Evolutionary conservation across 441 rosid species (phyloP), one percentile per base, ranked within the genome.

Genomic region (Gossypium lobatum): DNA sequence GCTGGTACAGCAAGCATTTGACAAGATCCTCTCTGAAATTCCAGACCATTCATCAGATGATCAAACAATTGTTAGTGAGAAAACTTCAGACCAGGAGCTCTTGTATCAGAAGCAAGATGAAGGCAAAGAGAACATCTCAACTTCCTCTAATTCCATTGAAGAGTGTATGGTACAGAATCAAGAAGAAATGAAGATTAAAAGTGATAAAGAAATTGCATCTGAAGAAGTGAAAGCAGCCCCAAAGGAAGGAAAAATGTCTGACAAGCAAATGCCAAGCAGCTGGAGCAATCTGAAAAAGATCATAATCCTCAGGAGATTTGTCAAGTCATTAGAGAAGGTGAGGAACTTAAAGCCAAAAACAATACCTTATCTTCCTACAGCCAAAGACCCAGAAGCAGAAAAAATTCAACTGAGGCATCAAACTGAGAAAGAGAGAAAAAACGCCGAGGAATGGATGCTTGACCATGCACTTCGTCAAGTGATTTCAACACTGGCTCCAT

Each of bases 401-500:
- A 90, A 76, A 60, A 74, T 88, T 57, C 73, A 66, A 70, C 77
- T 91, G 62, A 87, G 89, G 76, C 89, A 70, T 69, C 93, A 87
- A 75, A 72, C 76, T 11, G 53, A 77, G 67, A 90, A 83, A 31
- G 96, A 81, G 71, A 90, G 82, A 81, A 95, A 86, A 81, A 79
- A 72, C 69, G 83, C 93, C 5, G 89, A 91, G 73, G 93, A 88
- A 77, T 93, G 97, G 97, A 93, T 95, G 99, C 97, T 95, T 63
- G 99, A 95, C 88, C 84, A 87, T 79, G 99, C 99, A 52, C 96
- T 95, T 64, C 89, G 79, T 72, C 88, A 91, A 76, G 98, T 90
- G 74, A 83, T 91, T 69, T 83, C 91, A 16, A 83, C 84, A 39
- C 85, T 95, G 68, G 94, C 84, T 76, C 93, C 93, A n/a, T 88